Percentiles rank a stretch among this genome's conserved stretches.
These are phyloP conservation scores for Diaporthe citri DNA, from an alignment of 2,329 filamentous ascomycete genomes.

Conservation along the genomic window DNA sequence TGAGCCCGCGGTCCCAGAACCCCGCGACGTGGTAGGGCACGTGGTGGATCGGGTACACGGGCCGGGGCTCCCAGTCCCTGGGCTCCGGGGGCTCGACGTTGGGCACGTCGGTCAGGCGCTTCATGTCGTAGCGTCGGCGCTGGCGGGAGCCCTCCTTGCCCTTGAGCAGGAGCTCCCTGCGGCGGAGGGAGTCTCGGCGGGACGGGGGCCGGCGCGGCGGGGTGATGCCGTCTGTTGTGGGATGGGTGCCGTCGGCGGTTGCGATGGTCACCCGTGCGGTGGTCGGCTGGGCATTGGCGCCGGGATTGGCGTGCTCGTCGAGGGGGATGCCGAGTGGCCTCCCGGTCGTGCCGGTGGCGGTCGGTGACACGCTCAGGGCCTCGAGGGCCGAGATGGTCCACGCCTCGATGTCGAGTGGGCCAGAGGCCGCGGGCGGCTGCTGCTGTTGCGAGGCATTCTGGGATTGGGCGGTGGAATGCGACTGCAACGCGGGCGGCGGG, in stretches of 20 bases:
- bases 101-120: slow-evolving; percentile 88
- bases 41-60: slow-evolving; percentile 81
- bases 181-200: slow-evolving; percentile 66
- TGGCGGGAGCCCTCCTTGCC: slow-evolving; percentile 92
- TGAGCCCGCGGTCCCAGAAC: slow-evolving; percentile 78
- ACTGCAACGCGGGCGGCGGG: slow-evolving; percentile 44
- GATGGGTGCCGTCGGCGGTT: slow-evolving; percentile 36
- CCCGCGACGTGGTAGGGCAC: slow-evolving; percentile 92
- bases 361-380: slow-evolving; percentile 65
- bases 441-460: slow-evolving; percentile 42
- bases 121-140: slow-evolving; percentile 94
- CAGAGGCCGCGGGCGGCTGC: slow-evolving; percentile 44
- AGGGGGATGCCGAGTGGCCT: slow-evolving; percentile 81
- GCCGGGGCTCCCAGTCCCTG: slow-evolving; percentile 84
- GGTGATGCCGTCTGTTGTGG: slow-evolving; percentile 45
- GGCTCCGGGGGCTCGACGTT: slow-evolving; percentile 86
- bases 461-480: slow-evolving; percentile 39
- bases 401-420: slow-evolving; percentile 71
- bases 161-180: slow-evolving; percentile 83
- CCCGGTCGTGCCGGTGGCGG: slow-evolving; percentile 68
- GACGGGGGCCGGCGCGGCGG: slow-evolving; percentile 60
- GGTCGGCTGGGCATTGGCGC: slow-evolving; percentile 44
- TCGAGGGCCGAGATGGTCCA: slow-evolving; percentile 74
- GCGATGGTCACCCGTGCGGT: slow-evolving; percentile 41
- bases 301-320: slow-evolving; percentile 63